These are phyloP conservation scores for Ilyonectria mors-panacis DNA, from an alignment of 2,329 filamentous ascomycete species.

Conservation along the genomic window DNA sequence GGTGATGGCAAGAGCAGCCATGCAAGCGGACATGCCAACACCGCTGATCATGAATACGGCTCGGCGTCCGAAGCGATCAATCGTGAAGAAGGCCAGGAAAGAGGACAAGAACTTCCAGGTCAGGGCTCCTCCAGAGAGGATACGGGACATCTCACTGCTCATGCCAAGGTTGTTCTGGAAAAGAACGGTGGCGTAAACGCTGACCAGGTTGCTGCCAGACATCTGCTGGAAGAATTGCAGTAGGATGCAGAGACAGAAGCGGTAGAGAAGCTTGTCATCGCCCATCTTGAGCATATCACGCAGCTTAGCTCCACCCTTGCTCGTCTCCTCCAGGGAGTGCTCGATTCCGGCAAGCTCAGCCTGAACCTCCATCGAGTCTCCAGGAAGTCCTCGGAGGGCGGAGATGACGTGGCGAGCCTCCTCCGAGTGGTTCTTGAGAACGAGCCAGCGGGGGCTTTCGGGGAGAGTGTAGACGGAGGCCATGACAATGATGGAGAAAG, in stretches of 20 bases:
- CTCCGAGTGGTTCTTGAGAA: constrained; percentile 49
- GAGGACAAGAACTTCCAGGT: constrained; percentile 51
- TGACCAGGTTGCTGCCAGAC: constrained; percentile 45
- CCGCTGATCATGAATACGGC: constrained; percentile 40
- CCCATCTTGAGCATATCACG: constrained; percentile 63
- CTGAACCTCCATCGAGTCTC: constrained; percentile 55
- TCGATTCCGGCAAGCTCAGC: constrained; percentile 64
- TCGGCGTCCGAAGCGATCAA: constrained; percentile 45
- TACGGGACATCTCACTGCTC: constrained; percentile 37
- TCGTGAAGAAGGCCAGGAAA: constrained; percentile 43
- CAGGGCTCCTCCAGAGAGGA: constrained; percentile 42
- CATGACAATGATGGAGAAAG: constrained; percentile 51
- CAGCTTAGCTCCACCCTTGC: constrained; percentile 54
- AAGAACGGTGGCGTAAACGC: constrained; percentile 45
- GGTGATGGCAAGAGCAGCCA: constrained; percentile 40
- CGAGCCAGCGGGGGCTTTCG: constrained; percentile 55
- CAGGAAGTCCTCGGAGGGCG: constrained; percentile 53
- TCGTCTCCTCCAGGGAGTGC: constrained; percentile 61
- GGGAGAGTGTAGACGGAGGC: constrained; percentile 52
- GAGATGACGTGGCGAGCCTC: constrained; percentile 53
- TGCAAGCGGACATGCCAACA: constrained; percentile 40
- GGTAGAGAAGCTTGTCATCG: constrained; percentile 64
- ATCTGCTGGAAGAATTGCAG: constrained; percentile 49
- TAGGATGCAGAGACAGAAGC: constrained; percentile 51
- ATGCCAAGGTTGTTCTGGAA: constrained; percentile 44